Evolutionary conservation across 371 early-diverging fungal species (phyloP), one percentile per base, ranked within the genome.

Genomic region (Circinella umbellata): DNA sequence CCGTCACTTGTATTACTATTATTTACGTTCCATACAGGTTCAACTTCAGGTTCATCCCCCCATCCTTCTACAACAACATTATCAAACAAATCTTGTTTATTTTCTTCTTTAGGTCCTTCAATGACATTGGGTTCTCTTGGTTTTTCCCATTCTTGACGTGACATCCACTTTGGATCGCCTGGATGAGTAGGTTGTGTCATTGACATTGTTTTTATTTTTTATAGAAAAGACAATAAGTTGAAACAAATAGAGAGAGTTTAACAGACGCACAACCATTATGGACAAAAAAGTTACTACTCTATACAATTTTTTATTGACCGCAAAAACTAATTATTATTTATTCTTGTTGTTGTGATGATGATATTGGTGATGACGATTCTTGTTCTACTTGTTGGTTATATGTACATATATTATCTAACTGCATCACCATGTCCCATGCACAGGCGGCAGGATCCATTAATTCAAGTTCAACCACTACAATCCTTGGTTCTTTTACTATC

Each of bases 111-210:
- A 53, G 53, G 53, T n/a, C 9, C 34, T 38, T 42, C 48, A 14
- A 69, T 64, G 8, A 13, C 42, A 20, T 46, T 55, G 20, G 47
- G 46, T 27, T 63, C 64, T 34, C 18, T 36, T 7, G 60, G 14
- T 36, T 64, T 63, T n/a, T 15, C 17, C 69, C 69, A 69, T 46
- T 69, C 64, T 42, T 62, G 38, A 8, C 35, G 47, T 13, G 57
- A 18, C 9, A 54, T 47, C 69, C 69, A 69, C 27, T 42, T 18
- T 9, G 69, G 69, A n/a, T 63, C 17, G 27, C 69, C 69, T 7
- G 69, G 69, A 57, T 69, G 69, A 15, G 5, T 9, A 17, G 69
- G 69, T 35, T 6, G 42, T 42, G 1, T 11, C 6, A 11, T 42
- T 3, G 42, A 6, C 42, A 42, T 42, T 42, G 3, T 42, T 63